These are phyloP conservation scores for Aphanoascus verrucosus DNA, from an alignment of 2,329 filamentous ascomycete species.

Conservation along the genomic window DNA sequence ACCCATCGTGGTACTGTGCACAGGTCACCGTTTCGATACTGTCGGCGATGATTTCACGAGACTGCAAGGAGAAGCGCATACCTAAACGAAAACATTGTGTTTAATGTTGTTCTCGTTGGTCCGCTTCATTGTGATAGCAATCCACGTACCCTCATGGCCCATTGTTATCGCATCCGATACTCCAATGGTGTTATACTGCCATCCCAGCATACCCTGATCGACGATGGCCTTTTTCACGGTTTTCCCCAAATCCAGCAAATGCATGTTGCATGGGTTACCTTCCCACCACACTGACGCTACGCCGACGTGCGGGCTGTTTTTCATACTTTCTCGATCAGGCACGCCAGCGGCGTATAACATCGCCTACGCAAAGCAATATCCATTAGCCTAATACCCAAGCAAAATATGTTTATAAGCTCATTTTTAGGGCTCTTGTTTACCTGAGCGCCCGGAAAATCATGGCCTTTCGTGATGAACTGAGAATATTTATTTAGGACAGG, in stretches of 20 bases:
- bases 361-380: conserved; percentile 45
- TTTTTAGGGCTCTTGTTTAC: conserved; percentile 35
- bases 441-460: conserved; percentile 88
- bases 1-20: conserved; percentile 85
- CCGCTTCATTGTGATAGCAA: not conserved
- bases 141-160: conserved; percentile 65
- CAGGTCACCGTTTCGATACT: conserved; percentile 88
- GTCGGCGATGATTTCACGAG: conserved; percentile 85
- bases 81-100: conserved; percentile 40
- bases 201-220: conserved; percentile 78
- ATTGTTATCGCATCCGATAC: conserved; percentile 90
- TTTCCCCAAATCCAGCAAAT: conserved; percentile 76
- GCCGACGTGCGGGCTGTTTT: conserved; percentile 79
- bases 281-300: conserved; percentile 95
- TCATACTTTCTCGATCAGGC: conserved; percentile 72
- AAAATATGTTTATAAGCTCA: not conserved
- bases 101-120: not conserved
- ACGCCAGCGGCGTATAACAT: conserved; percentile 94
- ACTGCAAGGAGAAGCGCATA: conserved; percentile 88
- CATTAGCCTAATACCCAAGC: not conserved
- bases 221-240: conserved; percentile 73
- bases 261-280: conserved; percentile 79
- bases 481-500: conserved; percentile 77
- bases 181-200: conserved; percentile 89
- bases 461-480: conserved; percentile 64